Evolutionary conservation across 345 rosid genomes (phyloP), one percentile per base, ranked within the genome.

Genomic region (Geranium rotundifolium): DNA sequence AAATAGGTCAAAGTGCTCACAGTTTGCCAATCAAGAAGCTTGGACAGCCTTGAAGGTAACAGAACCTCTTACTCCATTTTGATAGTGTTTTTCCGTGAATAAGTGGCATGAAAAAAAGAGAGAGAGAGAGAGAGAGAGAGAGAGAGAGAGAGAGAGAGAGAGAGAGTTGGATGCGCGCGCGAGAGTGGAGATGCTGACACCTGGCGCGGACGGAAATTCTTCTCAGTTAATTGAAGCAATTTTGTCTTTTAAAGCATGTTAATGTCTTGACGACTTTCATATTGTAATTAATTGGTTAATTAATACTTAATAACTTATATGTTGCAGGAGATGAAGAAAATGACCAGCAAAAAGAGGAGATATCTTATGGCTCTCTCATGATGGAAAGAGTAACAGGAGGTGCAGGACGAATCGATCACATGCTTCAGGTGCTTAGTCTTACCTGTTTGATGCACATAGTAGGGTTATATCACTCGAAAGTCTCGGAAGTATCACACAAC

Each of bases 351-450:
- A 75, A 75, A 55, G 75, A 86, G 63, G 95, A 70, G 71, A 80
- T 68, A 69, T 80, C 90, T 0, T 88, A 93, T 72, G 99, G 99
- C 59, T 78, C 90, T 34, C 30, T 85, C 49, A 90, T 93, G 97
- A 86, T 93, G 69, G 83, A 84, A 80, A 84, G 83, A 69, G 69
- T 93, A 65, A 86, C 89, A 29, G 89, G 96, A 73, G 80, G 78
- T 77, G 84, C 64, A 30, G 97, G 99, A 58, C 82, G 96, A 20
- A 84, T 90, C 55, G 97, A 93, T 80, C 88, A 93, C 72, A 76
- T 82, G 75, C 96, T 93, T 79, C 99, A 92, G 75, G 98, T 92
- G 69, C 37, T 80, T 75, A 65, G 10, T 63, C 61, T 39, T 71
- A 17, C 19, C 56, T 23, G 15, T 56, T 31, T 17, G 61, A 55